phyloP scores from a whole-genome alignment of 805 yeast species.

The Martiniozyma abietophila region DNA sequence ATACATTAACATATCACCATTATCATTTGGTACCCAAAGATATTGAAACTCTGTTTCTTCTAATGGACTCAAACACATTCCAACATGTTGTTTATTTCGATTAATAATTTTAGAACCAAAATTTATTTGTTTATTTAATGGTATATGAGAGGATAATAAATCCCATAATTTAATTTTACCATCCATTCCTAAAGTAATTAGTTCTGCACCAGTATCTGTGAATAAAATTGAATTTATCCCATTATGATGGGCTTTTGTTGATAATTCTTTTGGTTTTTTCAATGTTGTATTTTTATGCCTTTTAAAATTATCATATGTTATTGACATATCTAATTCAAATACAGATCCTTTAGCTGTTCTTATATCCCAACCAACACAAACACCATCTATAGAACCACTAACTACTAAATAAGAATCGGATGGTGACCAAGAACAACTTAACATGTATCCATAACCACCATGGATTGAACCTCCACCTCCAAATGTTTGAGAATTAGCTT shows the following conservation, averaged over 20 bases:
- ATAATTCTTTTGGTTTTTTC: background rate
- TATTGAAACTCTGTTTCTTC: slow-evolving; percentile 47
- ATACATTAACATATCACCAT: slow-evolving; percentile 57
- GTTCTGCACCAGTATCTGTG: slow-evolving; percentile 53
- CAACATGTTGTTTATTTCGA: slow-evolving; percentile 46
- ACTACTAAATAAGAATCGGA: slow-evolving; percentile 50
- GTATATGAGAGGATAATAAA: slow-evolving; percentile 37
- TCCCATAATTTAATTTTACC: slow-evolving; percentile 80
- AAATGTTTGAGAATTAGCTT: slow-evolving; percentile 65
- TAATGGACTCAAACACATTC: slow-evolving; percentile 42
- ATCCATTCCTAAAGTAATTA: slow-evolving; percentile 69
- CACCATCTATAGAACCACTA: slow-evolving; percentile 77
- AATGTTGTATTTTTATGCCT: no score
- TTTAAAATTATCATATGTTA: slow-evolving; percentile 17
- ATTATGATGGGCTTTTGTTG: slow-evolving; percentile 58
- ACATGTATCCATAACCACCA: slow-evolving; percentile 25
- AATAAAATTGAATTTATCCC: slow-evolving; percentile 74
- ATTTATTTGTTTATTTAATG: slow-evolving; percentile 52
- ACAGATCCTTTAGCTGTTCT: slow-evolving; percentile 59
- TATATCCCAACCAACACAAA: slow-evolving; percentile 78
- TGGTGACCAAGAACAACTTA: slow-evolving; percentile 56
- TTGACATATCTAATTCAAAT: slow-evolving; percentile 46
- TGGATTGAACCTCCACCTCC: slow-evolving; percentile 24
- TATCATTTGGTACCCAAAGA: slow-evolving; percentile 65
- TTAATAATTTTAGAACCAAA: slow-evolving; percentile 75